phyloP scores from a whole-genome alignment of 2,329 filamentous ascomycete species.

The Clarireedia paspali region DNA sequence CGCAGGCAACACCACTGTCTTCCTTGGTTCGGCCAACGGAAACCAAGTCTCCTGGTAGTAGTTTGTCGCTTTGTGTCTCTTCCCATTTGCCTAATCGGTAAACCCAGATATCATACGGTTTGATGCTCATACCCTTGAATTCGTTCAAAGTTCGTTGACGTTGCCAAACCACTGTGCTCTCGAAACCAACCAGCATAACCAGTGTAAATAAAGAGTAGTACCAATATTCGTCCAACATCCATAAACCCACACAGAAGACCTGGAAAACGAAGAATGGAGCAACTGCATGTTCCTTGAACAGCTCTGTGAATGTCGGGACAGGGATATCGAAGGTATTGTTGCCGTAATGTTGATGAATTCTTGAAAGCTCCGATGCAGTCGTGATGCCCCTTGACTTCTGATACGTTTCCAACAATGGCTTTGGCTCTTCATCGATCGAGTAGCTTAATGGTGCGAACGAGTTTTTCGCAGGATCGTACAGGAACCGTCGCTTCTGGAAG shows the following conservation, averaged over 20 bases:
- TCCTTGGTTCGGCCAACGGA: constrained; percentile 93
- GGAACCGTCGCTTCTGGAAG: constrained; percentile 96
- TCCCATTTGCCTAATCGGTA: constrained; percentile 83
- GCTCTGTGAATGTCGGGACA: constrained; percentile 87
- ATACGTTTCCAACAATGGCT: constrained; percentile 69
- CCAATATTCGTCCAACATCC: constrained; percentile 99
- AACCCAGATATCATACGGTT: constrained; percentile 92
- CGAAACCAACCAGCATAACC: constrained; percentile 95
- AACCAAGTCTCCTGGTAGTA: constrained; percentile 87
- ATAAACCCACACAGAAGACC: constrained; percentile 94
- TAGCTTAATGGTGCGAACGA: constrained; percentile 79
- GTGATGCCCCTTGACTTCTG: constrained; percentile 72
- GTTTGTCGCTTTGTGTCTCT: constrained; percentile 81
- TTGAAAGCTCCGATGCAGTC: constrained; percentile 66
- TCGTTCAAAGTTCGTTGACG: constrained; percentile 90
- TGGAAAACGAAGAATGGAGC: constrained; percentile 99
- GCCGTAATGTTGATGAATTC: constrained; percentile 87
- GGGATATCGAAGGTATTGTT: constrained; percentile 96
- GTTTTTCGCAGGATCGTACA: constrained; percentile 65
- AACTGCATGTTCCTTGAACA: constrained; percentile 97
- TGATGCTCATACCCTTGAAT: constrained; percentile 99
- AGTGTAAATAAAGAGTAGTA: constrained; percentile 99
- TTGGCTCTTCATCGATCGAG: constrained; percentile 76
- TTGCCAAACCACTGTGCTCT: constrained; percentile 99
- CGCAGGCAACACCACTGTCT: constrained; percentile 92